Conservation (phyloP, 106 monocot genomes). For the Chionographis japonica region DNA sequence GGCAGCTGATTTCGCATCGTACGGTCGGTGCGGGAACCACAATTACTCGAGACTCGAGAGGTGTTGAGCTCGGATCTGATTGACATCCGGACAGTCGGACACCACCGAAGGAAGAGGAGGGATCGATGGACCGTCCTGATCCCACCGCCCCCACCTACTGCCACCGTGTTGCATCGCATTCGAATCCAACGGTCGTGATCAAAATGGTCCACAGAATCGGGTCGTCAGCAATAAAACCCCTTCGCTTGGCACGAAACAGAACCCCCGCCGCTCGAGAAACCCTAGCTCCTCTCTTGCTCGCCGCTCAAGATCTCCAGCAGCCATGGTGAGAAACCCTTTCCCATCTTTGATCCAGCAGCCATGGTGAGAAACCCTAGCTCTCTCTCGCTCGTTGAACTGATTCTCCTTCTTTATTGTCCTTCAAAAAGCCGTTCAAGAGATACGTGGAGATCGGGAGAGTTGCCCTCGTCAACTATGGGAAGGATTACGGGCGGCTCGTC, state of each 20-base stretch:
- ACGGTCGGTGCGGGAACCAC: too few relatives aligned
- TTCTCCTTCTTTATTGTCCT: neutral
- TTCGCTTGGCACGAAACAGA: neutral
- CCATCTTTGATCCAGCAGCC: neutral
- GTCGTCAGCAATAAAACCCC: too few relatives aligned
- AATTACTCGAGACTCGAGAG: too few relatives aligned
- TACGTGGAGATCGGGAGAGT: constrained; percentile 64
- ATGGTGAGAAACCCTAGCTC: neutral
- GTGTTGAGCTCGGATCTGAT: too few relatives aligned
- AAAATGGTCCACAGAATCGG: too few relatives aligned
- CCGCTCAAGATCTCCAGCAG: neutral
- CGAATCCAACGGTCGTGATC: too few relatives aligned
- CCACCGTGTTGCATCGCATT: too few relatives aligned
- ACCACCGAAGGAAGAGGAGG: too few relatives aligned
- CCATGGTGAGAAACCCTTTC: neutral
- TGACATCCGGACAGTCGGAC: too few relatives aligned
- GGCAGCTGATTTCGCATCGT: too few relatives aligned
- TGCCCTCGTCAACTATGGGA: constrained; percentile 62
- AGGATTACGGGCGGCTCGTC: constrained; percentile 62
- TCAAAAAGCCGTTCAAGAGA: constrained; percentile 46
- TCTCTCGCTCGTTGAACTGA: neutral
- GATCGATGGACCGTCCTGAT: too few relatives aligned
- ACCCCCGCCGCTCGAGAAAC: neutral
- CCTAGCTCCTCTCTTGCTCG: neutral
- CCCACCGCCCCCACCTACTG: too few relatives aligned